Evolutionary conservation across 2,329 filamentous ascomycete species (phyloP).

Genomic region (Colletotrichum sublineola): DNA sequence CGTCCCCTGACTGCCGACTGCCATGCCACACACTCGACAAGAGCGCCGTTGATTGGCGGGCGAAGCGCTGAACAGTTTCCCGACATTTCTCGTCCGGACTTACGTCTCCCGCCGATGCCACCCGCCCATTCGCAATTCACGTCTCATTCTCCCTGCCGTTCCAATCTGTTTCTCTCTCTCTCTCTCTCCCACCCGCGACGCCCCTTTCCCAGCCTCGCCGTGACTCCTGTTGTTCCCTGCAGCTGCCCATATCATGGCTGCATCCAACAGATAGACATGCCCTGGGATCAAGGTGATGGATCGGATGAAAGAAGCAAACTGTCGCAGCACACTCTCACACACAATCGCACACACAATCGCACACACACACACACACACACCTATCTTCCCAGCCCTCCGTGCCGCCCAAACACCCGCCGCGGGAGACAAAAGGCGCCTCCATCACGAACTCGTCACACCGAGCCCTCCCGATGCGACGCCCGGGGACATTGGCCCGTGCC

Average conservation of each 20-base stretch:
- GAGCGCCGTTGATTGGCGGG: slow-evolving; percentile 25
- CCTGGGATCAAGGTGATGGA: background rate
- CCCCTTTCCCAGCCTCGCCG: slow-evolving; percentile 28
- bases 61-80: slow-evolving; percentile 21
- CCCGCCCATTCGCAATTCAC: no score
- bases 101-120: background rate
- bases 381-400: background rate
- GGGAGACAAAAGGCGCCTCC: slow-evolving; percentile 15
- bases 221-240: background rate
- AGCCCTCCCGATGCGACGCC: background rate
- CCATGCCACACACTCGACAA: slow-evolving; percentile 18
- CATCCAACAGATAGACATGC: background rate
- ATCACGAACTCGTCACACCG: slow-evolving; percentile 37
- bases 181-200: background rate
- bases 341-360: background rate
- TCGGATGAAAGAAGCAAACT: slow-evolving; percentile 24
- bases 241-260: background rate
- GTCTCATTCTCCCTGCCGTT: background rate
- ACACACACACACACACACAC: background rate
- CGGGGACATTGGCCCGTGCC: slow-evolving; percentile 1
- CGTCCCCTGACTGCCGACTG: slow-evolving; percentile 4
- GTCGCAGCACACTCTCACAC: background rate
- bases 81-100: background rate
- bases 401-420: slow-evolving; percentile 11
- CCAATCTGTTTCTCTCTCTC: no score